phyloP scores from a whole-genome alignment of 2,329 filamentous ascomycete genomes.

The Trichoderma aggressivum region DNA sequence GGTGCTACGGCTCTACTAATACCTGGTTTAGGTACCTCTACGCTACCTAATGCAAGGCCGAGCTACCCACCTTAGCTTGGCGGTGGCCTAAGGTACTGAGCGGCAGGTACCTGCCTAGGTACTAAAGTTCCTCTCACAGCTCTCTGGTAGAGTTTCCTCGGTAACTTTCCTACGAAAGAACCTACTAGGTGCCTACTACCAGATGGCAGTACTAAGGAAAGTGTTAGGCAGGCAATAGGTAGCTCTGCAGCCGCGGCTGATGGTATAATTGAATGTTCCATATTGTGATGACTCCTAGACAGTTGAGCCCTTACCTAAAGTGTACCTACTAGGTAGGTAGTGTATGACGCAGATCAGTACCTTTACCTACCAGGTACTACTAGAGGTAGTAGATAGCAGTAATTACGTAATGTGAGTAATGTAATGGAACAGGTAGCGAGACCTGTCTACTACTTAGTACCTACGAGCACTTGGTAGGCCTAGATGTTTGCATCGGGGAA shows the following conservation, averaged over 20 bases:
- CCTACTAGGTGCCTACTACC: not conserved
- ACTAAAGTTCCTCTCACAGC: not conserved
- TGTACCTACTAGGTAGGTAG: too few relatives aligned
- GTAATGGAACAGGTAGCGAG: not conserved
- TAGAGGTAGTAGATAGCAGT: not conserved
- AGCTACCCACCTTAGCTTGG: not conserved
- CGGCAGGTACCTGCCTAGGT: not conserved
- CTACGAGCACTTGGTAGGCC: not conserved
- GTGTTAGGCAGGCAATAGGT: not conserved
- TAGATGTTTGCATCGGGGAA: not conserved
- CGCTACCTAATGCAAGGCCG: not conserved
- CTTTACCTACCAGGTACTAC: too few relatives aligned
- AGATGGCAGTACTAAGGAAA: not conserved
- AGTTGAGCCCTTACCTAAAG: not conserved
- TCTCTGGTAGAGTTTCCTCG: not conserved
- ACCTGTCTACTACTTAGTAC: not conserved
- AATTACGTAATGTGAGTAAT: not conserved
- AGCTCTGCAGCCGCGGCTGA: not conserved
- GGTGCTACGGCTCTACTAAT: not conserved
- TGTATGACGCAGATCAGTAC: not conserved
- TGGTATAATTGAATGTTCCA: not conserved
- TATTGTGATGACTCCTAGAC: not conserved
- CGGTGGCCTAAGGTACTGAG: not conserved
- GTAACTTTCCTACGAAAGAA: not conserved
- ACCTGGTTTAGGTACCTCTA: not conserved